phyloP scores from a whole-genome alignment of 768 basidiomycete genomes.

The Hebeloma cylindrosporum region DNA sequence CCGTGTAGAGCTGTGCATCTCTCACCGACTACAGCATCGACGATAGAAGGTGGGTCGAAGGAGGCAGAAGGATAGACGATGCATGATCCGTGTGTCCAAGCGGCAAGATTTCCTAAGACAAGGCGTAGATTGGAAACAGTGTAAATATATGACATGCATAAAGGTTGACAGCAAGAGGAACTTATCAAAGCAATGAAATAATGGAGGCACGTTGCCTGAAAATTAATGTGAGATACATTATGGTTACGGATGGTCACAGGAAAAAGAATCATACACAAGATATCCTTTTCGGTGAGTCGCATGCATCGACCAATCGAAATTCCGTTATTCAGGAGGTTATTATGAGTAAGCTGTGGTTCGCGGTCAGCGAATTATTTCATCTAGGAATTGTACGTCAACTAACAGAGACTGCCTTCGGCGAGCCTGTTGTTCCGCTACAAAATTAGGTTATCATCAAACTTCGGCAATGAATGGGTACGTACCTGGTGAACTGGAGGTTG shows the following conservation, averaged over 20 bases:
- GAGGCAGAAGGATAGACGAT: conserved; percentile 73
- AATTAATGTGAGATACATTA: neutral
- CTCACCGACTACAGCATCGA: conserved; percentile 68
- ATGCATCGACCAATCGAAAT: conserved; percentile 71
- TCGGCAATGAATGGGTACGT: conserved; percentile 5
- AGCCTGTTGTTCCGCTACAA: conserved; percentile 73
- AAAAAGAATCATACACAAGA: conserved; percentile 51
- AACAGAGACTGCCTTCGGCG: conserved; percentile 83
- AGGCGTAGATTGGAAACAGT: conserved; percentile 50
- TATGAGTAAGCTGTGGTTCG: conserved; percentile 67
- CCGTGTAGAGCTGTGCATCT: conserved; percentile 80
- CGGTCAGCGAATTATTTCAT: no score
- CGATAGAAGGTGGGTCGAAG: conserved; percentile 63
- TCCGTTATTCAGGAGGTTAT: conserved; percentile 77
- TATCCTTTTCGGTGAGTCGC: conserved; percentile 61
- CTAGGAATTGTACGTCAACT: no score
- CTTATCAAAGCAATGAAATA: conserved; percentile 92
- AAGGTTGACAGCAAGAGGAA: conserved; percentile 27
- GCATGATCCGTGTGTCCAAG: conserved; percentile 72
- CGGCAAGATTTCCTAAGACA: conserved; percentile 77
- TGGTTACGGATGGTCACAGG: neutral
- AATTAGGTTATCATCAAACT: neutral
- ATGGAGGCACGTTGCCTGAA: conserved; percentile 76
- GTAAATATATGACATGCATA: conserved; percentile 2
- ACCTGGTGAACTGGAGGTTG: conserved; percentile 88